Base-by-base conservation (phyloP, 176 grass and related monocot species). In the Oryza meridionalis region DNA sequence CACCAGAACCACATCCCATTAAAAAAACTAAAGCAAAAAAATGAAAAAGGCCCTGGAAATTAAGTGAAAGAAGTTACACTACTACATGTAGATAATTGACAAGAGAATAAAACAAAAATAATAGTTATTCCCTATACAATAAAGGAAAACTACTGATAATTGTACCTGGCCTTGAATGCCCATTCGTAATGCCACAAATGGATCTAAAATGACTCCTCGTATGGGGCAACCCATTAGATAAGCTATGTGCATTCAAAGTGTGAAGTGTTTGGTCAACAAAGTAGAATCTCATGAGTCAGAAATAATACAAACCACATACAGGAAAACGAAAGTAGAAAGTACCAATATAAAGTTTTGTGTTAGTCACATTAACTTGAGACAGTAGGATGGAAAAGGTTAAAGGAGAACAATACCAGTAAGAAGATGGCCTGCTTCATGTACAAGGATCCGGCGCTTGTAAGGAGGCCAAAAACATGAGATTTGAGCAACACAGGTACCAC, bases 341-440 rank as follows among this genome's bases (percentile, higher is more conserved):
- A 81, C 15, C 40, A 70, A 53, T 17, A 11, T 11, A 67, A 68
- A 68, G 40, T 50, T 58, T 50, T 58, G 33, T 9, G n/a, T 7
- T 11, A 50, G 75, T 68, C 43, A 71, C 2, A 49, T 37, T 84
- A 78, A n/a, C 38, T 74, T 53, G 22, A 72, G 44, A 21, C 1
- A 43, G 46, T 5, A 50, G 58, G 53, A 32, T 55, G 19, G 16
- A 27, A 79, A 77, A 61, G 42, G 58, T 10, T n/a, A 16, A 85
- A 66, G 29, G 24, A 72, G 44, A 89, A 33, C 47, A 70, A 72
- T 93, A 94, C 96, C 89, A 31, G 84, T 88, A 87, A 98, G 85
- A 88, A 95, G 86, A 95, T 98, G 96, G 22, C 96, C 96, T 6
- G 93, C 96, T 92, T 98, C 96, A 75, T 98, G 91, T 45, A 98